Evolutionary conservation across 2,329 filamentous ascomycete genomes (phyloP), one percentile per base, ranked within the genome.

Genomic region (Penicillium sp.): DNA sequence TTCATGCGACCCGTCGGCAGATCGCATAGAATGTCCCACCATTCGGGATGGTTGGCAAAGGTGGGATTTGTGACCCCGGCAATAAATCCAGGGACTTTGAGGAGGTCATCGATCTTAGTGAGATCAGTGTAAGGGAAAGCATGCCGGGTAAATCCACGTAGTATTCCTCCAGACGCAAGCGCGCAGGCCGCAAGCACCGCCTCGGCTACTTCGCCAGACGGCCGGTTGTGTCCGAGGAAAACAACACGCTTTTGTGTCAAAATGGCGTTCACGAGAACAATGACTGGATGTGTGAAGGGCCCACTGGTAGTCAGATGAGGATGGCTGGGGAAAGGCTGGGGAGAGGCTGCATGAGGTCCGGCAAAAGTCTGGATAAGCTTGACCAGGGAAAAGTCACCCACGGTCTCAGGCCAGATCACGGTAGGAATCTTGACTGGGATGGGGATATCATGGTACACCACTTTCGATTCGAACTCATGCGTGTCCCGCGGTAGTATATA

Each of bases 101-200:
- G 75, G 8, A 98, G 75, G 60, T 96, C 92, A 51, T 98, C 92
- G 42, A 98, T 89, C 67, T 98, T 98, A 48, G 88, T 95, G 29
- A 98, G 74, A 67, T 98, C 92, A 1, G 92, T 98, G 59, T 98
- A 98, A 2, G 92, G 92, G 59, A 98, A 98, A 0, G 92, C 92
- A 66, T 96, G 87, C 12, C 92, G 79, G 6, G 90, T 95, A 65
- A 98, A 98, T 17, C 92, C 92, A 40, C 89, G 77, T 23, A 98
- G 71, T n/a, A 95, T 72, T 4, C 92, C 90, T 13, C 92, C 92
- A 9, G 89, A 95, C 10, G 85, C 90, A 31, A 98, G 74, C 8
- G 92, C 87, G 63, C 92, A 98, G 1, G 92, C 89, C n/a, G 88
- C 92, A 6, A 98, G 75, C 2, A 98, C 92, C n/a, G 92, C 90